These are phyloP conservation scores for Nitzschia palea DNA, from an alignment of 108 stramenopile genomes.

Conservation along the genomic window DNA sequence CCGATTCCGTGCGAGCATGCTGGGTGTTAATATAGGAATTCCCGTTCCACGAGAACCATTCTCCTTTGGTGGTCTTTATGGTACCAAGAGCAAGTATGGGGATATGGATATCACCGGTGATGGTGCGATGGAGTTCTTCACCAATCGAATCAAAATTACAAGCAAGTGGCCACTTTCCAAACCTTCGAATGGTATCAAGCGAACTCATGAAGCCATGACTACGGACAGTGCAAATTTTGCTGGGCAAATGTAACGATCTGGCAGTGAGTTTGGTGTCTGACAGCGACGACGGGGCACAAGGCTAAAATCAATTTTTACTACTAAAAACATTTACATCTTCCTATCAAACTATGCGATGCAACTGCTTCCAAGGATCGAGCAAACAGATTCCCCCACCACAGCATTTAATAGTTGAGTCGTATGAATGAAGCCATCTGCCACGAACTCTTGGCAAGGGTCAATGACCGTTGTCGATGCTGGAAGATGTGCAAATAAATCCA, in stretches of 20 bases:
- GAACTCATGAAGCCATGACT: constrained; percentile 4
- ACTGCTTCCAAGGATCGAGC: neutral
- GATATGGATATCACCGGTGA: constrained; percentile 97
- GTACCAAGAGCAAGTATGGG: constrained; percentile 93
- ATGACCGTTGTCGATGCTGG: too few relatives aligned
- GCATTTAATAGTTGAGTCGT: neutral
- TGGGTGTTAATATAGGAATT: constrained; percentile 80
- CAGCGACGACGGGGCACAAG: neutral
- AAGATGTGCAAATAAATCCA: neutral
- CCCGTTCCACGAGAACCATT: constrained; percentile 96
- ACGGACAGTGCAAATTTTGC: constrained; percentile 40
- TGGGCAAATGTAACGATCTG: constrained; percentile 30
- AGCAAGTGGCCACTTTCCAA: constrained; percentile 81
- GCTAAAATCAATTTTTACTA: neutral
- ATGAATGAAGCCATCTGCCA: neutral
- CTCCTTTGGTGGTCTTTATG: constrained; percentile 91
- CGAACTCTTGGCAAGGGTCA: too few relatives aligned
- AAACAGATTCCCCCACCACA: neutral
- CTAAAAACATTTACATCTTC: neutral
- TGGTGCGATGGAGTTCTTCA: constrained; percentile 96
- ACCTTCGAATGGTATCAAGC: constrained; percentile 20
- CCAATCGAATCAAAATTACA: constrained; percentile 93
- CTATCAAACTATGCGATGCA: neutral
- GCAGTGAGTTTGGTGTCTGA: neutral
- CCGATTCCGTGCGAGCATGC: constrained; percentile 83